phyloP scores from a whole-genome alignment of 345 rosid species.

The Gossypium sturtianum region DNA sequence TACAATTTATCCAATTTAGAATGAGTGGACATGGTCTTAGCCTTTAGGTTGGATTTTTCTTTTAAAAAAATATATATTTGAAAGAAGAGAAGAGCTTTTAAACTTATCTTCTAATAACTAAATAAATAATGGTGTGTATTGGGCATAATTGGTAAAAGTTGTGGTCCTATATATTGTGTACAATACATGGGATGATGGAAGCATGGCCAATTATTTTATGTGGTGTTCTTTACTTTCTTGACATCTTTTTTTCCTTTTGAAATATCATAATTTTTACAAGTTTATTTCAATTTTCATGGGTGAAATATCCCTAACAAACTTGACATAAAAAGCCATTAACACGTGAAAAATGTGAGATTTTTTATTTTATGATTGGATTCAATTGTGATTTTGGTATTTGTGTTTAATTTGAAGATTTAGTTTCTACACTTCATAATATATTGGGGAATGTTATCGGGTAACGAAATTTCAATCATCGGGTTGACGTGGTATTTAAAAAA shows the following conservation, averaged over 20 bases:
- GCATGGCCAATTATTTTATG: slow-evolving; percentile 1
- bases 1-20: too few species aligned
- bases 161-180: not conserved
- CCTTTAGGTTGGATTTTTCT: too few species aligned
- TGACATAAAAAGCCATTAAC: not conserved
- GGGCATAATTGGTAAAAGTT: not conserved
- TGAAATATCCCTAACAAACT: not conserved
- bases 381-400: too few species aligned
- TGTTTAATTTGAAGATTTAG: not conserved
- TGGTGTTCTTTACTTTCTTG: not conserved
- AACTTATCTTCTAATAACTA: not conserved
- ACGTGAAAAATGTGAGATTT: not conserved
- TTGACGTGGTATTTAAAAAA: too few species aligned
- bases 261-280: not conserved
- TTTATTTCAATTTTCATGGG: not conserved
- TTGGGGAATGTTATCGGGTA: too few species aligned
- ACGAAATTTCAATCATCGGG: accelerated
- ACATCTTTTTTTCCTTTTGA: too few species aligned
- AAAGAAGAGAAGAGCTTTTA: not conserved
- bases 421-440: not conserved
- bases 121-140: not conserved
- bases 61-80: not conserved
- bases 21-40: too few species aligned
- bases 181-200: not conserved
- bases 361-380: too few species aligned